Evolutionary conservation across 2,329 filamentous ascomycete genomes (phyloP), one percentile per base, ranked within the genome.

Genomic region (Neofusicoccum kwambonambiense): DNA sequence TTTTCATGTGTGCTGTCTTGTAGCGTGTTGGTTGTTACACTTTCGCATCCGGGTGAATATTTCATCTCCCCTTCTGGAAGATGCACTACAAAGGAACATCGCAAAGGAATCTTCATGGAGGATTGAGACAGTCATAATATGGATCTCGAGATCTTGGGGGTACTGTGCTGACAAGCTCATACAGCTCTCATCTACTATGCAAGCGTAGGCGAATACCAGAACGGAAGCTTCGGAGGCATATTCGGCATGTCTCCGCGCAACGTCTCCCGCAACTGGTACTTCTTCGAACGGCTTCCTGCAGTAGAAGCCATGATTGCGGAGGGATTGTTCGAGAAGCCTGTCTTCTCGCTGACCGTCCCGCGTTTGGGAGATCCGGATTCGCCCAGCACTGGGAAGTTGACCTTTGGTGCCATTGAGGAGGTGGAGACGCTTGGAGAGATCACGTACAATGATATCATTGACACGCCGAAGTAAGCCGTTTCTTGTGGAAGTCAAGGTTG

Each of bases 251-350:
- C 54, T 9, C 54, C 54, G 1, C 41, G 54, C 7, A 58, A 58
- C 41, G 41, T 58, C 4, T 58, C 54, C 15, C 54, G 54, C 54
- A 58, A 58, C 41, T 58, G 45, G 13, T 58, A 58, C 37, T 58
- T 58, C 41, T 47, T 58, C 41, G 41, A 45, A 9, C 54, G 54
- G 2, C 54, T 58, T 15, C 54, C 54, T 19, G 17, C 54, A 13
- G 41, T 58, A 9, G 54, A 58, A 6, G 41, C 41, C 22, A 45
- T 58, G 54, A 58, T 58, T 13, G 12, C 54, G 1, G 27, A 58
- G 13, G 54, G 54, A 2, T 27, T 58, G 1, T 15, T 58, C 8
- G 54, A 58, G 13, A 44, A 58, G 27, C 54, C 54, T 0, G 54
- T 58, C 3, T 45, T 58, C 15, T 58, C 54, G 3, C 22, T 58